Percentiles rank a stretch among this genome's conserved stretches.
phyloP scores from a whole-genome alignment of 306 rosid genomes.

The Erythrophleum fordii region DNA sequence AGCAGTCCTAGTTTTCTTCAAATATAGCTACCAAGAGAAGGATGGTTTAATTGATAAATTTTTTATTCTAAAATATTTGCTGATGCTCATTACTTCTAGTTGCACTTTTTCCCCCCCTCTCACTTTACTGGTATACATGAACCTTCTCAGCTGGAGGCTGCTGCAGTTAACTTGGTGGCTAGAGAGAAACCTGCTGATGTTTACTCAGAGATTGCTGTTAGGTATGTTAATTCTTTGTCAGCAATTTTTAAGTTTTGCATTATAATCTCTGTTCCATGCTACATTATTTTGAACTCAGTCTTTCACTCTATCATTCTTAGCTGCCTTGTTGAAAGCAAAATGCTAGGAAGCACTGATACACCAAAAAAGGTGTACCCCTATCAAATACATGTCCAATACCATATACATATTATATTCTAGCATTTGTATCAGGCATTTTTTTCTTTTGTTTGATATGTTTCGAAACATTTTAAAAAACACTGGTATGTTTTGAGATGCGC shows the following conservation, averaged over 20 bases:
- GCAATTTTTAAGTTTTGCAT: not conserved
- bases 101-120: conserved; percentile 30
- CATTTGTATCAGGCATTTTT: too few species aligned
- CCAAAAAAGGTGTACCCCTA: too few species aligned
- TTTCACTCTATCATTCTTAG: not conserved
- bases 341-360: too few species aligned
- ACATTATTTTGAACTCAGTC: conserved; percentile 3
- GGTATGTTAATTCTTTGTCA: conserved; percentile 48
- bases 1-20: too few species aligned
- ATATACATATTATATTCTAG: too few species aligned
- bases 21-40: not conserved
- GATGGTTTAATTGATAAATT: not conserved
- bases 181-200: conserved; percentile 86
- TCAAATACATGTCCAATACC: too few species aligned
- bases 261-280: not conserved
- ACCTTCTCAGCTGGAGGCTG: conserved; percentile 75
- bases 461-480: too few species aligned
- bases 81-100: conserved; percentile 32
- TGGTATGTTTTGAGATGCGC: too few species aligned
- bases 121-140: conserved; percentile 34
- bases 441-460: too few species aligned
- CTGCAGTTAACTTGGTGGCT: conserved; percentile 84
- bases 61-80: conserved; percentile 9
- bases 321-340: too few species aligned
- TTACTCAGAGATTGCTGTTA: conserved; percentile 81